Conservation (phyloP, 2,329 filamentous ascomycete genomes). For the Alternaria brassicae region DNA sequence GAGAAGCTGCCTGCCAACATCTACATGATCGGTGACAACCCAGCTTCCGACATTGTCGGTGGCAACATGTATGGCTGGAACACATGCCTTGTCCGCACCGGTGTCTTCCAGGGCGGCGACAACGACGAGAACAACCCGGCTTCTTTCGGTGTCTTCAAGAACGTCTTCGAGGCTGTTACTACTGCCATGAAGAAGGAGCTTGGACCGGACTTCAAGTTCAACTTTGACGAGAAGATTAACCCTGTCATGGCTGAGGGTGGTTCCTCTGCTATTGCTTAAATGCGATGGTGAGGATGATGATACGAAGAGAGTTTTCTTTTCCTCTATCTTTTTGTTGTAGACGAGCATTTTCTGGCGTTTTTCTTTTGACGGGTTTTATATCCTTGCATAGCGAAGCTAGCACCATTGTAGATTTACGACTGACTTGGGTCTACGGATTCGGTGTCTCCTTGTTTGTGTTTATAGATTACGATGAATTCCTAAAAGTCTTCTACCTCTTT, state of each 20-base stretch:
- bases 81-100: slow-evolving; percentile 77
- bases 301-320: background rate
- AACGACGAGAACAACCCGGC: slow-evolving; percentile 80
- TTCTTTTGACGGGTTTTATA: slow-evolving; percentile 2
- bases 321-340: slow-evolving; percentile 1
- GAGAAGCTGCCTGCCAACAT: slow-evolving; percentile 72
- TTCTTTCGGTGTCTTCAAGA: slow-evolving; percentile 76
- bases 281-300: background rate
- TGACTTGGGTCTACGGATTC: slow-evolving; percentile 3
- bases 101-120: slow-evolving; percentile 77
- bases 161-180: slow-evolving; percentile 75
- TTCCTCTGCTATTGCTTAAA: slow-evolving; percentile 63
- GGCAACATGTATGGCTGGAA: slow-evolving; percentile 86
- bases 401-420: slow-evolving; percentile 12
- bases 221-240: slow-evolving; percentile 75
- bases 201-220: slow-evolving; percentile 75
- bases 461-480: slow-evolving; percentile 6
- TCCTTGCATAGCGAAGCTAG: slow-evolving; percentile 16
- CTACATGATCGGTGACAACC: slow-evolving; percentile 81
- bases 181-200: slow-evolving; percentile 72
- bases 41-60: slow-evolving; percentile 74
- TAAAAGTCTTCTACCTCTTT: slow-evolving; percentile 68
- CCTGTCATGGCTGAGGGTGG: slow-evolving; percentile 65
- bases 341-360: slow-evolving; percentile 15
- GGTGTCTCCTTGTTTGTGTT: background rate